These are phyloP conservation scores for Psilocybe cubensis DNA, from an alignment of 768 basidiomycete genomes.

Conservation along the genomic window DNA sequence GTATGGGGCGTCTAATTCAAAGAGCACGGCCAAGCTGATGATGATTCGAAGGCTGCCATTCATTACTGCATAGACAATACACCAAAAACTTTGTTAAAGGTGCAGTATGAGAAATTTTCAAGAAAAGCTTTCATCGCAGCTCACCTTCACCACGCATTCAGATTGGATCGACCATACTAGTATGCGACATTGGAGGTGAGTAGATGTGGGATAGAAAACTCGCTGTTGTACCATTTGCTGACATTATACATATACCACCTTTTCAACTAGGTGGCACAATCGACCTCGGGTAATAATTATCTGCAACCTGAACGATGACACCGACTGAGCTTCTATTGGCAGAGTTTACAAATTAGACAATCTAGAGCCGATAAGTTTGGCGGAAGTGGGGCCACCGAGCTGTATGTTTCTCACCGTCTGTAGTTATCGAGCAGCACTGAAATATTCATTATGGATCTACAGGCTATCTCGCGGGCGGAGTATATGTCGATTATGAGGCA, in stretches of 20 bases:
- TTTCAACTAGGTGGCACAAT: slow-evolving; percentile 19
- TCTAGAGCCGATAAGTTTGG: slow-evolving; percentile 6
- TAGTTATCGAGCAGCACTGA: not conserved
- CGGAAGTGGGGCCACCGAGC: slow-evolving; percentile 14
- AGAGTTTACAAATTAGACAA: slow-evolving; percentile 14
- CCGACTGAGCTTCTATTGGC: not conserved
- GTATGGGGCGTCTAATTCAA: not conserved
- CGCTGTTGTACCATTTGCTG: not conserved
- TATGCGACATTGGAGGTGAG: slow-evolving; percentile 36
- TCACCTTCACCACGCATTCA: not conserved
- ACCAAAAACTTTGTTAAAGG: not conserved
- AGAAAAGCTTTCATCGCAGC: not conserved
- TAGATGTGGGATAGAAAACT: not conserved
- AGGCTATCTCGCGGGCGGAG: slow-evolving; percentile 19
- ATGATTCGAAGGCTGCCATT: slow-evolving; percentile 20
- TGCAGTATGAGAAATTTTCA: not conserved
- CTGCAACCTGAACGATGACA: not conserved
- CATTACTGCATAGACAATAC: slow-evolving; percentile 14
- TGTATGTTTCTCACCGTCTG: slow-evolving; percentile 5
- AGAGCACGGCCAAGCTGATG: not conserved
- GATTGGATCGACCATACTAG: slow-evolving; percentile 22
- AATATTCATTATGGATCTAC: not conserved
- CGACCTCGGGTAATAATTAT: slow-evolving; percentile 17
- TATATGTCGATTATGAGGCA: slow-evolving; percentile 17
- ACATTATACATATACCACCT: not conserved